Evolutionary conservation across 257 asterid species (phyloP).

Genomic region (Plantago elongata): DNA sequence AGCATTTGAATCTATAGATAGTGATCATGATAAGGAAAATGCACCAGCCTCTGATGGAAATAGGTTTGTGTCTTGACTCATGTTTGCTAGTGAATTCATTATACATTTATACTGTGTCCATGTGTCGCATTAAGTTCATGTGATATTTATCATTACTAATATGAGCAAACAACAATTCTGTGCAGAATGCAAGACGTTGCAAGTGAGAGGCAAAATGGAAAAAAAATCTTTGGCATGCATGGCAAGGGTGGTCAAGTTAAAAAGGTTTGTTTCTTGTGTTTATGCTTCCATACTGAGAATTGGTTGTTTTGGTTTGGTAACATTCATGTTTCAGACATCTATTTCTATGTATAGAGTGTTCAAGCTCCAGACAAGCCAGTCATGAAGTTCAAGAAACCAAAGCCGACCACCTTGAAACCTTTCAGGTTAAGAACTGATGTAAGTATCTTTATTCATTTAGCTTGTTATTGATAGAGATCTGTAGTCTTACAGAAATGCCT

Average conservation of each 20-base stretch:
- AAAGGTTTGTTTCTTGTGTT: conserved; percentile 35
- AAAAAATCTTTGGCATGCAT: conserved; percentile 42
- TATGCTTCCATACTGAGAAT: conserved; percentile 1
- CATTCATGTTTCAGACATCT: conserved; percentile 16
- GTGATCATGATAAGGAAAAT: conserved; percentile 71
- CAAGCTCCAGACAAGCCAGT: conserved; percentile 38
- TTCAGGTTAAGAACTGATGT: conserved; percentile 96
- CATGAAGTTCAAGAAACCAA: conserved; percentile 61
- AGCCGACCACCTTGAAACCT: conserved; percentile 87
- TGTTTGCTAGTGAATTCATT: not conserved
- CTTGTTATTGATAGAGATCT: conserved; percentile 3
- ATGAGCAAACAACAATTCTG: not conserved
- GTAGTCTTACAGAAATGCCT: conserved; percentile 10
- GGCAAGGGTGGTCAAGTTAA: conserved; percentile 27
- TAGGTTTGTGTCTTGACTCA: conserved; percentile 41
- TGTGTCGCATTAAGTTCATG: conserved; percentile 11
- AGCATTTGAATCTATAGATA: conserved; percentile 24
- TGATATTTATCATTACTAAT: conserved; percentile 14
- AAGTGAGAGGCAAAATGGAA: conserved; percentile 32
- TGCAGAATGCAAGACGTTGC: conserved; percentile 40
- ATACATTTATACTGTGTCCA: conserved; percentile 10
- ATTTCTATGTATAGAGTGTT: conserved; percentile 29
- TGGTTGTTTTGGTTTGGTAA: conserved; percentile 9
- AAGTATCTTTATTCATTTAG: conserved; percentile 26
- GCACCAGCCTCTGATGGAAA: conserved; percentile 54